Base-by-base conservation (phyloP, 306 rosid species). In the Nissolia schottii region DNA sequence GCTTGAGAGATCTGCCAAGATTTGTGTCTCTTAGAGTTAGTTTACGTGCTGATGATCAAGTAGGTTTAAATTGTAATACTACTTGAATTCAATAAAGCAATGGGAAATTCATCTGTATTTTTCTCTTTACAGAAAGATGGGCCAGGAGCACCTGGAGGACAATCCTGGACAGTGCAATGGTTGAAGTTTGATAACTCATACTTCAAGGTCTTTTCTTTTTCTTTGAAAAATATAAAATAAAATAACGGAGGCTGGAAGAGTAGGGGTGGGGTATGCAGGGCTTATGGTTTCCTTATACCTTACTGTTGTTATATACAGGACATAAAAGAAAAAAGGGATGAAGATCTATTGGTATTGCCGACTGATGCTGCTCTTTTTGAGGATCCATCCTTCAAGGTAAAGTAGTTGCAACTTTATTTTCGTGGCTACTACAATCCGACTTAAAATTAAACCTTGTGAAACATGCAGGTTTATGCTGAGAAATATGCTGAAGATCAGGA, bases 101-200 rank as follows among this genome's bases (percentile, higher is more conserved):
- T 29, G 58, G 31, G 56, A 63, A 70, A 75, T 16, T 86, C 16
- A 82, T 58, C 57, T 49, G 72, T 32, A 59, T 77, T 54, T 61
- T 24, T 76, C 70, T 20, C 31, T 64, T 68, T 19, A 73, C 93
- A 95, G 99, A 95, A 95, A 87, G 88, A 87, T 13, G 97, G 97
- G 45, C 99, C 99, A 0, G 99, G 99, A 77, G 96, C 96, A 56
- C 96, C 99, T 20, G 99, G 99, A 64, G 99, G 99, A 67, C 97
- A 95, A 70, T 95, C 99, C 58, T 95, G 97, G 99, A 95, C 99
- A 0, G 90, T 9, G 60, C 84, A 89, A 71, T 95, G 97, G 99
- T 80, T 95, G 87, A 95, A 95, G 85, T 95, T 95, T 78, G 96
- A 95, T 75, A 95, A 95, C 80, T 89, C 93, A 27, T 95, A 91